phyloP scores from a whole-genome alignment of 2,329 filamentous ascomycete genomes.

The Epichloe sibirici region DNA sequence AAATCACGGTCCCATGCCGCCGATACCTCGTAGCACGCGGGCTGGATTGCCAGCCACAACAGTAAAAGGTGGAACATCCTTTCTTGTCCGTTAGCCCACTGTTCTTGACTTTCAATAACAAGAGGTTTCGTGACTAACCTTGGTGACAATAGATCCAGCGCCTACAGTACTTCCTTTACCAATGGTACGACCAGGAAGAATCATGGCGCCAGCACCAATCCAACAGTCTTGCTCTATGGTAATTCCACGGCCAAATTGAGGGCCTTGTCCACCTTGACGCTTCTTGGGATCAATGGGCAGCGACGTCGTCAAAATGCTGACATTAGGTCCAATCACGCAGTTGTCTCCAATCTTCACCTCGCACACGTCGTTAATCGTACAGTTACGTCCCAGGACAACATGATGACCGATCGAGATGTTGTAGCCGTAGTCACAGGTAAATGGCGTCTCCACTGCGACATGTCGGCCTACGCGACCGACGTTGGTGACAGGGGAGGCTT shows the following conservation, averaged over 20 bases:
- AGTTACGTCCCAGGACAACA: constrained; percentile 71
- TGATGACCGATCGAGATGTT: constrained; percentile 83
- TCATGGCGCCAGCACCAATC: constrained; percentile 64
- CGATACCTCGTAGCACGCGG: constrained; percentile 35
- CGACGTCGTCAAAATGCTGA: constrained; percentile 71
- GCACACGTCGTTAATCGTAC: constrained; percentile 77
- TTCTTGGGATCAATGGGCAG: constrained; percentile 60
- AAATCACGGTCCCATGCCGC: constrained; percentile 19
- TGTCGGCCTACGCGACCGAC: constrained; percentile 58
- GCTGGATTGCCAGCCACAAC: constrained; percentile 61
- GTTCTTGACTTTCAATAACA: too few species aligned
- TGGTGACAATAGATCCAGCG: constrained; percentile 76
- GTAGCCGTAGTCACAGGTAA: constrained; percentile 90
- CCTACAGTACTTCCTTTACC: constrained; percentile 70
- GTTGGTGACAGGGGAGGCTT: constrained; percentile 39
- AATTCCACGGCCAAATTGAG: constrained; percentile 58
- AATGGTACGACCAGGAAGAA: constrained; percentile 69
- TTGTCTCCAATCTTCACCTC: constrained; percentile 71
- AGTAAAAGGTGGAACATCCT: constrained; percentile 56
- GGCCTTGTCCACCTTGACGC: constrained; percentile 61
- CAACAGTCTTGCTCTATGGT: constrained; percentile 77
- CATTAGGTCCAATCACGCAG: constrained; percentile 67
- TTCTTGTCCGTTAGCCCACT: not conserved
- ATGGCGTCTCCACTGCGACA: constrained; percentile 74
- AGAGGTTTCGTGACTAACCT: constrained; percentile 30